Evolutionary conservation across 2,329 filamentous ascomycete genomes (phyloP).

Genomic region (Ceratocystis harringtonii): DNA sequence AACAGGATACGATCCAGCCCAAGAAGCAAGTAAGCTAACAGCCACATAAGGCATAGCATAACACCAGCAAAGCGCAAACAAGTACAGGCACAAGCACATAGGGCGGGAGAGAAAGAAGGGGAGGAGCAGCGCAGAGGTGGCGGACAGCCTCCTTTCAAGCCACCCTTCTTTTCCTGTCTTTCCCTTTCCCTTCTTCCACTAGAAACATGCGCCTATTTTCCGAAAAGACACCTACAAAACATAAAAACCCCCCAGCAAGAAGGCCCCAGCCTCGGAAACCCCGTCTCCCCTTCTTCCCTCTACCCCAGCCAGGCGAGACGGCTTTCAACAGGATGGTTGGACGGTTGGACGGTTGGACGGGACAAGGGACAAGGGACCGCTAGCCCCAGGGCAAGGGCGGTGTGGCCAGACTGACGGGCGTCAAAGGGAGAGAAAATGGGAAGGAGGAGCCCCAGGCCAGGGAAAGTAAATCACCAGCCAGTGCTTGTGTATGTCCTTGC

Average conservation of each 20-base stretch:
- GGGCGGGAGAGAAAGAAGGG: not conserved
- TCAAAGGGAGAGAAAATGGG: not conserved
- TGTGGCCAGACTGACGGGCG: not conserved
- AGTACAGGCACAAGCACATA: not conserved
- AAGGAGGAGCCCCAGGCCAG: not conserved
- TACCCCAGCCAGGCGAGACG: not conserved
- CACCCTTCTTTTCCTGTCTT: not conserved
- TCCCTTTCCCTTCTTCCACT: not conserved
- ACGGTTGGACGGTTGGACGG: no score
- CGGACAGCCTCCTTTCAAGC: not conserved
- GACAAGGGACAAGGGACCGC: not conserved
- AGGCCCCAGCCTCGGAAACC: not conserved
- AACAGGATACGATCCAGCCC: not conserved
- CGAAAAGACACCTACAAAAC: not conserved
- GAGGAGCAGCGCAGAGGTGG: not conserved
- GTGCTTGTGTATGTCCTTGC: no score
- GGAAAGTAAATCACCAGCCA: no score
- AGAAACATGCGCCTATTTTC: not conserved
- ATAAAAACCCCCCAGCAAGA: not conserved
- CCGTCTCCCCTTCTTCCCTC: not conserved
- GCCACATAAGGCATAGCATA: no score
- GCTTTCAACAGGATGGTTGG: not conserved
- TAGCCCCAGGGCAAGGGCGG: not conserved
- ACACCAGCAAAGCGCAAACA: no score
- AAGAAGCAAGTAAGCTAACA: no score